Percentiles rank a stretch among this genome's conserved stretches.
These are phyloP conservation scores for Ascochyta lentis DNA, from an alignment of 2,329 filamentous ascomycete genomes.

Conservation along the genomic window DNA sequence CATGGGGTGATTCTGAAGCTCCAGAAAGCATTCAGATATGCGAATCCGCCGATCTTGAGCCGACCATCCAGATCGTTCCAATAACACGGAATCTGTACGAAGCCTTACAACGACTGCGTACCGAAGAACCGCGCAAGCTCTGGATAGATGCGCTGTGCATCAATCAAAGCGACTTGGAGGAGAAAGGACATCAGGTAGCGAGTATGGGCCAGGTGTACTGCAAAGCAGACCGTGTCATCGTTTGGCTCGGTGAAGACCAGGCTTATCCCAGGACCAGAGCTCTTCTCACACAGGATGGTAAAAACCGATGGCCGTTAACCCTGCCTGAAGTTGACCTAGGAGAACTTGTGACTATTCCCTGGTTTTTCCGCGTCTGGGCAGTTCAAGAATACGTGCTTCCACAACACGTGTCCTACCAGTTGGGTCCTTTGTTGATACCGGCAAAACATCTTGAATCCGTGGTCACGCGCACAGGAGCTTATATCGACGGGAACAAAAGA, in stretches of 20 bases:
- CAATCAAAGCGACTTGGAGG: conserved; percentile 19
- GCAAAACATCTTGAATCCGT: conserved; percentile 9
- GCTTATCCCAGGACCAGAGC: conserved; percentile 10
- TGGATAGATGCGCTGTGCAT: conserved; percentile 28
- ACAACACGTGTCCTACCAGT: not conserved
- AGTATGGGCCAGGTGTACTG: conserved; percentile 19
- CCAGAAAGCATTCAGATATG: not conserved
- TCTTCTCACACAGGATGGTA: conserved; percentile 10
- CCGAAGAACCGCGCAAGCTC: conserved; percentile 1
- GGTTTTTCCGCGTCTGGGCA: conserved; percentile 14
- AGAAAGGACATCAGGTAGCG: conserved; percentile 19
- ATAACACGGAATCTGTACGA: conserved; percentile 8
- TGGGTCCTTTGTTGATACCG: conserved; percentile 4
- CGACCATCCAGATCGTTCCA: not conserved
- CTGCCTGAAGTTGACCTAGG: conserved; percentile 11
- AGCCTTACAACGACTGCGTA: conserved; percentile 7
- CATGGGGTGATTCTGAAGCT: not conserved
- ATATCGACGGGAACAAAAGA: conserved; percentile 5
- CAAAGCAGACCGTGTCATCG: conserved; percentile 12
- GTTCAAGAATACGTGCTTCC: conserved; percentile 14
- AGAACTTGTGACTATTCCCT: conserved; percentile 5
- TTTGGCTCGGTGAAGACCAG: conserved; percentile 21
- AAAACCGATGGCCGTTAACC: conserved; percentile 14
- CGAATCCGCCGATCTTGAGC: not conserved
- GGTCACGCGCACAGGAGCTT: conserved; percentile 4